phyloP scores from a whole-genome alignment of 208 protist genomes.

The Naegleria gruberi region DNA sequence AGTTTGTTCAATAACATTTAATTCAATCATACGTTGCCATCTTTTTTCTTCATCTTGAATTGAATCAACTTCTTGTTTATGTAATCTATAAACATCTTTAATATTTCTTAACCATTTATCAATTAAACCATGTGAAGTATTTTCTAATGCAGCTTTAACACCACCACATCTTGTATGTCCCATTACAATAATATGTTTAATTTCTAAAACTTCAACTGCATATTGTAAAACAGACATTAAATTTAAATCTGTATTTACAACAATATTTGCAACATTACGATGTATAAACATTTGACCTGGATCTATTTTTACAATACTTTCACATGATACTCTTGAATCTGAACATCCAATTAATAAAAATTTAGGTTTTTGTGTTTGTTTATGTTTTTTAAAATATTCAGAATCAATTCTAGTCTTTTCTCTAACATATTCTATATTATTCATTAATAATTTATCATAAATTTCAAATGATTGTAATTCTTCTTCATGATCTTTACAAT shows the following conservation, averaged over 20 bases:
- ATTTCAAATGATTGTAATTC: background rate
- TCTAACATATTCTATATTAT: conserved; percentile 72
- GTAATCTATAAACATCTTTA: conserved; percentile 33
- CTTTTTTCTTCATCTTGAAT: conserved; percentile 21
- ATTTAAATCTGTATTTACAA: conserved; percentile 85
- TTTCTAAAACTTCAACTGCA: conserved; percentile 77
- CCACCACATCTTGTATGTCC: conserved; percentile 78
- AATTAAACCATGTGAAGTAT: conserved; percentile 38
- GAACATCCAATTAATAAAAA: conserved; percentile 85
- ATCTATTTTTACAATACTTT: conserved; percentile 47
- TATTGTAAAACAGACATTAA: conserved; percentile 77
- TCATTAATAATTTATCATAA: conserved; percentile 60
- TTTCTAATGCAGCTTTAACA: conserved; percentile 48
- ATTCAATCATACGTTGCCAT: conserved; percentile 30
- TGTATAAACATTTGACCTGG: conserved; percentile 80
- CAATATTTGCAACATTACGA: conserved; percentile 82
- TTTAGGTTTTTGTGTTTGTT: conserved; percentile 68
- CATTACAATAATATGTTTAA: conserved; percentile 80
- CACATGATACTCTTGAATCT: conserved; percentile 71
- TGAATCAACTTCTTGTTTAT: conserved; percentile 16
- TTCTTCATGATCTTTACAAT: background rate
- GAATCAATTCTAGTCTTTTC: conserved; percentile 62
- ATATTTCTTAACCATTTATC: conserved; percentile 48
- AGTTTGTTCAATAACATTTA: conserved; percentile 45
- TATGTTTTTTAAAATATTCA: conserved; percentile 66